phyloP scores from a whole-genome alignment of 352 stramenopile genomes.

The Phytophthora quininea region DNA sequence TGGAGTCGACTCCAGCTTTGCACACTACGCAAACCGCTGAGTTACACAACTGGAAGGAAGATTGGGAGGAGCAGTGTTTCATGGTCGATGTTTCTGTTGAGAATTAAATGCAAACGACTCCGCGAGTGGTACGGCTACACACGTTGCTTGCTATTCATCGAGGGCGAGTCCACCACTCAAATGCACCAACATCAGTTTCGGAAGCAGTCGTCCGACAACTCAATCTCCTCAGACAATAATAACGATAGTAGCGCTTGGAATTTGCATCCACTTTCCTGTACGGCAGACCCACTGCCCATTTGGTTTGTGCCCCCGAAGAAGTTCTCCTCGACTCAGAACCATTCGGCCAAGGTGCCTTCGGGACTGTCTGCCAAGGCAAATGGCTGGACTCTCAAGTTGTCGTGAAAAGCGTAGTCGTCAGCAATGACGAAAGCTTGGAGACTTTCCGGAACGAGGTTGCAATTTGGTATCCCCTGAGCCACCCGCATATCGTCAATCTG shows the following conservation, averaged over 20 bases:
- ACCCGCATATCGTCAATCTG: conserved; percentile 27
- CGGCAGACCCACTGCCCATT: conserved; percentile 1
- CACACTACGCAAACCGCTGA: conserved; percentile 6
- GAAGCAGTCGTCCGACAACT: no score
- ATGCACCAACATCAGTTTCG: no score
- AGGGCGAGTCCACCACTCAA: no score
- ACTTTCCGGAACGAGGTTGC: conserved; percentile 23
- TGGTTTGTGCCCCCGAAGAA: background rate
- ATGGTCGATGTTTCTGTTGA: background rate
- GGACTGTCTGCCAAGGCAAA: conserved; percentile 14
- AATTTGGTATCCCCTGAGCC: conserved; percentile 23
- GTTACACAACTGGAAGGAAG: conserved; percentile 10
- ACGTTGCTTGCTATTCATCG: no score
- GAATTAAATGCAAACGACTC: background rate
- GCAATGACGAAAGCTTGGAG: conserved; percentile 13
- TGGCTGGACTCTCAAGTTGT: conserved; percentile 26
- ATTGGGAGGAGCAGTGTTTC: conserved; percentile 11
- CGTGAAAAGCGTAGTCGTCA: conserved; percentile 20
- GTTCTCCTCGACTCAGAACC: background rate
- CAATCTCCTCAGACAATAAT: background rate
- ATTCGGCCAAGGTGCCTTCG: conserved; percentile 18
- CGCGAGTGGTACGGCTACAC: no score
- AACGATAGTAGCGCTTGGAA: conserved; percentile 6
- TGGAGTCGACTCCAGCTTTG: conserved; percentile 10
- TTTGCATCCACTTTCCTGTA: conserved; percentile 9